A percentile compares a stretch with the other conserved stretches of the same genome.
Conservation (phyloP, 495 filamentous ascomycete genomes). For the Talaromyces borbonicus region DNA sequence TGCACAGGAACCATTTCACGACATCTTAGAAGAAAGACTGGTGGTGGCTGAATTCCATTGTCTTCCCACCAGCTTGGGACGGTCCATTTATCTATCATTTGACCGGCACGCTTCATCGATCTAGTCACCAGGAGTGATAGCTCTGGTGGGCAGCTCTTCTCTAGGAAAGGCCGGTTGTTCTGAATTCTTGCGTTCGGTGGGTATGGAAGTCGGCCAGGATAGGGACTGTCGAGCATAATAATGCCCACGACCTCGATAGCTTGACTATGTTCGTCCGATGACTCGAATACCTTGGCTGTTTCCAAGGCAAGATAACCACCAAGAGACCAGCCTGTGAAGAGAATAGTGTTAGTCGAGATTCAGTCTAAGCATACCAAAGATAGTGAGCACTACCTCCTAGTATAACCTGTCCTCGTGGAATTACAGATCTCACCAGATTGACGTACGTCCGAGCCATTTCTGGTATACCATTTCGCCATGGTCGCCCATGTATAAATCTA, state of each 20-base stretch:
- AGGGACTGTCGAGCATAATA: constrained; percentile 1
- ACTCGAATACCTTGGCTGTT: background rate
- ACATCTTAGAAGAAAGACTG: background rate
- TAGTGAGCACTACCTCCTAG: background rate
- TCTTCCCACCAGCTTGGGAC: background rate
- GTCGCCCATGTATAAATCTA: constrained; percentile 1
- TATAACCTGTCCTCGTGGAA: background rate
- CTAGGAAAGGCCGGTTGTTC: background rate
- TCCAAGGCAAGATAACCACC: background rate
- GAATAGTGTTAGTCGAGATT: background rate
- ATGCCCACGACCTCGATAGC: background rate
- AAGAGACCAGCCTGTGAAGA: background rate
- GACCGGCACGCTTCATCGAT: constrained; percentile 1
- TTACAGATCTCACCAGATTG: background rate
- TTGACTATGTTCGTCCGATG: background rate
- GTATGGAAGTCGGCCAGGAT: background rate
- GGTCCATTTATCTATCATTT: background rate
- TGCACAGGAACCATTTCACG: background rate
- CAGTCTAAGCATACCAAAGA: background rate
- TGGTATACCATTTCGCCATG: background rate
- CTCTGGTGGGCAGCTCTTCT: background rate
- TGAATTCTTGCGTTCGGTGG: background rate
- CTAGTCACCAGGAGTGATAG: background rate
- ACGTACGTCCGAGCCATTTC: constrained; percentile 2
- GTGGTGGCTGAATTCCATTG: background rate